phyloP scores from a whole-genome alignment of 2,329 filamentous ascomycete genomes.

The Colletotrichum siamense region DNA sequence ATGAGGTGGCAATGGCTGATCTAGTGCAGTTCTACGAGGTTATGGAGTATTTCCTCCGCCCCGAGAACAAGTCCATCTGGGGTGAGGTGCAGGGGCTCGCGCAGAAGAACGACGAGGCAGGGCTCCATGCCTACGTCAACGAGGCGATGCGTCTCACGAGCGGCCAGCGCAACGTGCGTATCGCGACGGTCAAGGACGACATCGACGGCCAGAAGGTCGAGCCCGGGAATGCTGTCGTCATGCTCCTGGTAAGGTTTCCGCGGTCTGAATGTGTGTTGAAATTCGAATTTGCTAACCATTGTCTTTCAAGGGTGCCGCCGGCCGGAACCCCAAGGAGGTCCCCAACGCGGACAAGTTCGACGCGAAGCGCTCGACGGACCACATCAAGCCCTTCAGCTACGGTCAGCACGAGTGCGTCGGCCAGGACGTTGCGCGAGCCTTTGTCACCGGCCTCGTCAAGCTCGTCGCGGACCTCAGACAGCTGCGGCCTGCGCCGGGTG shows the following conservation, averaged over 20 bases:
- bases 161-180: conserved; percentile 41
- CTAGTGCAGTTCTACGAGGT: conserved; percentile 47
- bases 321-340: conserved; percentile 42
- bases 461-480: conserved; percentile 47
- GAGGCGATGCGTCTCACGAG: conserved; percentile 47
- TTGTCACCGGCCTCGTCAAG: conserved; percentile 47
- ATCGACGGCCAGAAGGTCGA: background rate
- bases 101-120: conserved; percentile 36
- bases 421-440: conserved; percentile 44
- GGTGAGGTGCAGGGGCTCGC: conserved; percentile 45
- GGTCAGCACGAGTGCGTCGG: conserved; percentile 53
- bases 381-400: conserved; percentile 48
- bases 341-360: conserved; percentile 45
- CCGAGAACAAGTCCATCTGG: conserved; percentile 46
- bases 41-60: conserved; percentile 44
- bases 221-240: conserved; percentile 41
- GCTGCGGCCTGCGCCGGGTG: conserved; percentile 49
- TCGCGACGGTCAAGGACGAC: conserved; percentile 38
- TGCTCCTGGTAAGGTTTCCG: conserved; percentile 37
- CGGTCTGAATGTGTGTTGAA: no score
- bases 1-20: background rate
- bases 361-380: conserved; percentile 41
- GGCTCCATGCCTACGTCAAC: conserved; percentile 41
- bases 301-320: conserved; percentile 29
- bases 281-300: no score